Evolutionary conservation across 2,329 filamentous ascomycete species (phyloP), one percentile per base, ranked within the genome.

Genomic region (Parastagonospora nodorum): DNA sequence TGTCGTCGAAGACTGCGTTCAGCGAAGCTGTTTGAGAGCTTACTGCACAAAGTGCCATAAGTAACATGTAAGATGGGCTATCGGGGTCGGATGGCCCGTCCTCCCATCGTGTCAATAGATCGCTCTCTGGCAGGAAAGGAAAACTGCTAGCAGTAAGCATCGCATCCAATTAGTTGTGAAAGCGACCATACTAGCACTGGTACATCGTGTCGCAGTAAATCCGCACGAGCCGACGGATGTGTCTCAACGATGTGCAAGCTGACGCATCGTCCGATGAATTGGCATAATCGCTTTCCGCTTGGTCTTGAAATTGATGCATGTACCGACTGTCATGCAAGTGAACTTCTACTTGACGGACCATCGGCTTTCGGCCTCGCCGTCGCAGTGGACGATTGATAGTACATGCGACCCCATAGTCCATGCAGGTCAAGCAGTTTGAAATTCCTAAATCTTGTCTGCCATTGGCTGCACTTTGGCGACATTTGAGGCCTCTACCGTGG

Each of bases 201-300:
- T 41, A 41, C 39, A 41, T 41, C 6, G 39, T 41, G 39, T 41
- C 39, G 14, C 39, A 14, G 39, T 41, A 41, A 11, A 41, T 41
- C 10, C 39, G 39, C 24, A 41, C 39, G 11, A 41, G 39, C n/a
- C 39, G 19, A 8, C 14, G 39, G 12, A 41, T 28, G 27, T 28
- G 15, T 10, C 8, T 14, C 10, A 12, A 12, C 7, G 11, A 41
- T 41, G 9, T 41, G 39, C 28, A 30, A 27, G 14, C 39, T 10
- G 12, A 6, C 32, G 32, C 14, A 14, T 12, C 32, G 32, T 4
- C 14, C 14, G 32, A 12, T 35, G 32, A 6, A 12, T 35, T 14
- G 32, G 11, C 32, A 12, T 5, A 12, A 6, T 35, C 32, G 32
- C 14, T 6, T 14, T 5, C 5, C 5, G 5, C 14, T 5, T 14